These are phyloP conservation scores for Calonectria hawksworthii DNA, from an alignment of 2,329 filamentous ascomycete species.

Conservation along the genomic window DNA sequence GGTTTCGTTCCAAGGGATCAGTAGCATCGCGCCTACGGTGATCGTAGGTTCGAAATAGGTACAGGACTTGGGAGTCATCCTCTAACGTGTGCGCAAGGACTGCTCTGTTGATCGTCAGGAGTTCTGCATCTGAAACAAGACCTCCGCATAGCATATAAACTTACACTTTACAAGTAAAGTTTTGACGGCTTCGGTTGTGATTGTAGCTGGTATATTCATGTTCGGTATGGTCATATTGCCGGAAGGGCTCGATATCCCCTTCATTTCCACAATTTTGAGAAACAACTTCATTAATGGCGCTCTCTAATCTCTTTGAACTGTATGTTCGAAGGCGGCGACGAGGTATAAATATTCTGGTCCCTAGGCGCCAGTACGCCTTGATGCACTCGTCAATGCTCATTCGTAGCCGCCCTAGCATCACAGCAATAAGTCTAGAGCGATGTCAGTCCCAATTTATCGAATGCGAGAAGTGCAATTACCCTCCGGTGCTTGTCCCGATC, in stretches of 20 bases:
- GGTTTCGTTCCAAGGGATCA: background rate
- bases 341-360: background rate
- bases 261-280: background rate
- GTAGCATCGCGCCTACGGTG: background rate
- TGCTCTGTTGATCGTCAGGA: background rate
- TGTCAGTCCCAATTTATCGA: background rate
- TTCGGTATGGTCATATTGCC: background rate
- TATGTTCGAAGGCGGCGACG: background rate
- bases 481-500: constrained; percentile 10
- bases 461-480: background rate
- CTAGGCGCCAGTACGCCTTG: background rate
- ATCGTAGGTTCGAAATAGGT: constrained; percentile 7
- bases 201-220: background rate
- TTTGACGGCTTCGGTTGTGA: background rate
- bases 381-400: constrained; percentile 5
- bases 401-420: background rate
- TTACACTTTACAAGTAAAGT: constrained; percentile 8
- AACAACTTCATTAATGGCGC: background rate
- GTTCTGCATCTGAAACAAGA: background rate
- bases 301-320: background rate
- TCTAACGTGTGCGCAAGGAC: background rate
- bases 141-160: background rate
- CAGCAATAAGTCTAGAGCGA: background rate
- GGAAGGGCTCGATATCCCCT: background rate
- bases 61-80: background rate